Conservation (phyloP, 2,329 filamentous ascomycete genomes). For the Helotiales sp. region DNA sequence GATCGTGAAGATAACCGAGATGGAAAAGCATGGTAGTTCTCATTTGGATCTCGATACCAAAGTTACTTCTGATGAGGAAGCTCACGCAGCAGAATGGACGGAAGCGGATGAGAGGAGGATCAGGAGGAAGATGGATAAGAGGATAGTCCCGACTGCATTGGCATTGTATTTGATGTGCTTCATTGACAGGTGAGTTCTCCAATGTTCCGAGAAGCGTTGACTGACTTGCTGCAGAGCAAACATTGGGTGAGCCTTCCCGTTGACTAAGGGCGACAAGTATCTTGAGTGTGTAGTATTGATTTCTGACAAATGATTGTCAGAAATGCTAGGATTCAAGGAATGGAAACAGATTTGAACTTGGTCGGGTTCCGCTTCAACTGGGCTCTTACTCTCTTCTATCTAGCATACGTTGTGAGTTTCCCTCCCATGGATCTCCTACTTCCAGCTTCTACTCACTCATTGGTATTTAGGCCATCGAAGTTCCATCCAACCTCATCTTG, state of each 20-base stretch:
- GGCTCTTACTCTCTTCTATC: conserved; percentile 61
- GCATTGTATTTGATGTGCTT: conserved; percentile 20
- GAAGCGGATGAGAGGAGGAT: conserved; percentile 18
- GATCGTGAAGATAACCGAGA: conserved; percentile 11
- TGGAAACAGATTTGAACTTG: conserved; percentile 57
- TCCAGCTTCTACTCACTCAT: conserved; percentile 26
- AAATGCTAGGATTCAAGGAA: conserved; percentile 61
- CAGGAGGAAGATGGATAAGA: conserved; percentile 13
- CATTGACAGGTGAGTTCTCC: conserved; percentile 15
- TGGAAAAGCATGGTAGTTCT: not conserved
- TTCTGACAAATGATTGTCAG: conserved; percentile 26
- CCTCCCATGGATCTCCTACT: conserved; percentile 53
- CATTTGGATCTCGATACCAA: conserved; percentile 2
- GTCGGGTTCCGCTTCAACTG: conserved; percentile 55
- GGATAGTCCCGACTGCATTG: conserved; percentile 17
- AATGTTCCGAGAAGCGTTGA: conserved; percentile 37
- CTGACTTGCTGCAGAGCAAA: conserved; percentile 1
- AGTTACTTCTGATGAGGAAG: conserved; percentile 14
- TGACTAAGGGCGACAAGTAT: too few species aligned
- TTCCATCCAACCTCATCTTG: conserved; percentile 39
- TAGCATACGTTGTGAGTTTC: conserved; percentile 51
- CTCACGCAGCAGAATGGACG: conserved; percentile 9
- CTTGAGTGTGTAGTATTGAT: too few species aligned
- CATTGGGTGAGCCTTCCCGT: conserved; percentile 9
- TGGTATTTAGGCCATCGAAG: not conserved